Percentiles rank a stretch among this genome's conserved stretches.
Evolutionary conservation across 116 monocot species (phyloP).

Genomic region (Trichopus zeylanicus): DNA sequence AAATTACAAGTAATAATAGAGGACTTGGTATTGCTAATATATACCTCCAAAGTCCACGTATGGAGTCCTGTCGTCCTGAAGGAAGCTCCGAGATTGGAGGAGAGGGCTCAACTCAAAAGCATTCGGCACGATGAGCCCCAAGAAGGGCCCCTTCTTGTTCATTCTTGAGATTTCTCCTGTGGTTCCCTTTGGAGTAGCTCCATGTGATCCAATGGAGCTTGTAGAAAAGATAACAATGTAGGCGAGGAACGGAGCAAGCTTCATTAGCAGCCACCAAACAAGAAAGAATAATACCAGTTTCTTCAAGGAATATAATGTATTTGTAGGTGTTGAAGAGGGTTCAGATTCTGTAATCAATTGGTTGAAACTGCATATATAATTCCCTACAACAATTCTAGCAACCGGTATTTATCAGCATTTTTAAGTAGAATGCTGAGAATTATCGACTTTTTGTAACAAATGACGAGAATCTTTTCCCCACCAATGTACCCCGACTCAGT

Average conservation of each 20-base stretch:
- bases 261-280: too few relatives aligned
- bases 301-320: too few relatives aligned
- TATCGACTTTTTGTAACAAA: too few relatives aligned
- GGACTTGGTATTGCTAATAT: background rate
- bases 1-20: background rate
- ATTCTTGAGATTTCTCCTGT: conserved; percentile 1
- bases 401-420: too few relatives aligned
- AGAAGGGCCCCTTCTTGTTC: conserved; percentile 35
- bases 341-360: too few relatives aligned
- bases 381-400: too few relatives aligned
- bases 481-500: conserved; percentile 83
- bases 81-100: conserved; percentile 29
- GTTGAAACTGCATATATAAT: too few relatives aligned
- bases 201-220: conserved; percentile 1
- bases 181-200: background rate
- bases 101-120: conserved; percentile 62
- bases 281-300: too few relatives aligned
- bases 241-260: too few relatives aligned
- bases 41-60: conserved; percentile 51
- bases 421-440: too few relatives aligned
- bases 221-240: background rate
- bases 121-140: conserved; percentile 59
- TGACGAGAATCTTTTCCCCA: too few relatives aligned
- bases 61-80: conserved; percentile 8
- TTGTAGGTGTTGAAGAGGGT: too few relatives aligned